Evolutionary conservation across 495 filamentous ascomycete species (phyloP).

Genomic region (Friedmanniomyces simplex): DNA sequence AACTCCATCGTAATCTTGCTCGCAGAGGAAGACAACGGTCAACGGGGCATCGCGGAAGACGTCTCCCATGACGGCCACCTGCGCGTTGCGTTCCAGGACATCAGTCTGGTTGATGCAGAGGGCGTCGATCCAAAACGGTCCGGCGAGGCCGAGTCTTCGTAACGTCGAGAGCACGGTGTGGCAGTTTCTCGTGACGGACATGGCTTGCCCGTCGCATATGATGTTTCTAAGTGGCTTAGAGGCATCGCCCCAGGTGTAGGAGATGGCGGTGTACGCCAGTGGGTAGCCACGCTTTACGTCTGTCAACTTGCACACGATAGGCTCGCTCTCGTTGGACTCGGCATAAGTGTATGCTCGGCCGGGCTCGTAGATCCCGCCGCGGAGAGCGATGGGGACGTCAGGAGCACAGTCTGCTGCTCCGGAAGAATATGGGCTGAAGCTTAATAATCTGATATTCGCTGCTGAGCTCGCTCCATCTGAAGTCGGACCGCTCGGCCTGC

Average conservation of each 20-base stretch:
- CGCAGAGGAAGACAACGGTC: background rate
- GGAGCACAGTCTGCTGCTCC: background rate
- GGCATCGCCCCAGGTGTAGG: background rate
- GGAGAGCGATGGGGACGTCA: too few species aligned
- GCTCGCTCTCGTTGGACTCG: background rate
- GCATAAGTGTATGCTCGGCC: too few species aligned
- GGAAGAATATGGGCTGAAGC: background rate
- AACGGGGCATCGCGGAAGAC: background rate
- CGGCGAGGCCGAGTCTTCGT: background rate
- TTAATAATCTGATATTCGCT: background rate
- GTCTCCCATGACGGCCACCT: slow-evolving; percentile 6
- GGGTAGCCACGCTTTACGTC: background rate
- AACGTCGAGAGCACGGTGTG: background rate
- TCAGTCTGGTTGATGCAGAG: slow-evolving; percentile 15
- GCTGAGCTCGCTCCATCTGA: background rate
- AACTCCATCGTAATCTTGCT: background rate
- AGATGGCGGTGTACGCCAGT: background rate
- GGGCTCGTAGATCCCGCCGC: too few species aligned
- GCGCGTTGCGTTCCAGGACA: slow-evolving; percentile 1
- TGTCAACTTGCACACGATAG: background rate
- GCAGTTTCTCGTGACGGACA: background rate
- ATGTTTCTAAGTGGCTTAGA: background rate
- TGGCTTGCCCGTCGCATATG: background rate
- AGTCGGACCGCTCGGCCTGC: background rate
- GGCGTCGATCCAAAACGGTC: slow-evolving; percentile 13